Conservation (phyloP, 805 yeast genomes). For the Saccharomycopsis lassenensis region DNA sequence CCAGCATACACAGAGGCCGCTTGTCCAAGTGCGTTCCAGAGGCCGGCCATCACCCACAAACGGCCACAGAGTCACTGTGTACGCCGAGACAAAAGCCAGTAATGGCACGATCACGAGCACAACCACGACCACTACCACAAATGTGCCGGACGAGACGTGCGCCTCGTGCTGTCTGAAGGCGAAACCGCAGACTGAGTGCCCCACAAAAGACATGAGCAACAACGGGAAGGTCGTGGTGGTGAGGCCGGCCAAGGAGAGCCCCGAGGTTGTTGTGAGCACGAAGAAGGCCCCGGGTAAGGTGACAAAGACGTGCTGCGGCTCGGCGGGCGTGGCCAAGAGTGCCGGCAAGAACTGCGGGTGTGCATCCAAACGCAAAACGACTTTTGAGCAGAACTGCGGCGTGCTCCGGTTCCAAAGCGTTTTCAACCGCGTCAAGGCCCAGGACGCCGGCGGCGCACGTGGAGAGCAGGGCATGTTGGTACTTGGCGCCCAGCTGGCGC, state of each 20-base stretch:
- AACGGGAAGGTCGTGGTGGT: slow-evolving; percentile 16
- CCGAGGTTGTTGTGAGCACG: slow-evolving; percentile 15
- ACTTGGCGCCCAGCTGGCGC: no score
- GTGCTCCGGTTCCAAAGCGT: no score
- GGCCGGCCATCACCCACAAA: slow-evolving; percentile 58
- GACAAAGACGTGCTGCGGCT: no score
- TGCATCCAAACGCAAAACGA: no score
- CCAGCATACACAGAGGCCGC: slow-evolving; percentile 65
- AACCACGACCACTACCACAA: neutral
- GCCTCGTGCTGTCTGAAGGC: neutral
- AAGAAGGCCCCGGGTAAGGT: no score
- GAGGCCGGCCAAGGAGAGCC: slow-evolving; percentile 10
- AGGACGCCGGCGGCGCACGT: no score
- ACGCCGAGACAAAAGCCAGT: slow-evolving; percentile 1
- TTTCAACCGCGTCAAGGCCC: no score
- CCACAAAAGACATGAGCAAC: slow-evolving; percentile 14
- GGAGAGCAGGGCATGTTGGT: no score
- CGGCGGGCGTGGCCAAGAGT: no score
- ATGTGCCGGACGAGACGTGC: neutral
- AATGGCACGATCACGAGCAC: neutral
- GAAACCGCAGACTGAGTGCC: slow-evolving; percentile 8
- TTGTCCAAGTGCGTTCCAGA: slow-evolving; percentile 79
- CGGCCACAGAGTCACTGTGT: slow-evolving; percentile 14
- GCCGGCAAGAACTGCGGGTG: no score
- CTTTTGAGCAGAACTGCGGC: no score